Evolutionary conservation across 2,329 filamentous ascomycete species (phyloP).

Genomic region (Alternaria angustiovoidea): DNA sequence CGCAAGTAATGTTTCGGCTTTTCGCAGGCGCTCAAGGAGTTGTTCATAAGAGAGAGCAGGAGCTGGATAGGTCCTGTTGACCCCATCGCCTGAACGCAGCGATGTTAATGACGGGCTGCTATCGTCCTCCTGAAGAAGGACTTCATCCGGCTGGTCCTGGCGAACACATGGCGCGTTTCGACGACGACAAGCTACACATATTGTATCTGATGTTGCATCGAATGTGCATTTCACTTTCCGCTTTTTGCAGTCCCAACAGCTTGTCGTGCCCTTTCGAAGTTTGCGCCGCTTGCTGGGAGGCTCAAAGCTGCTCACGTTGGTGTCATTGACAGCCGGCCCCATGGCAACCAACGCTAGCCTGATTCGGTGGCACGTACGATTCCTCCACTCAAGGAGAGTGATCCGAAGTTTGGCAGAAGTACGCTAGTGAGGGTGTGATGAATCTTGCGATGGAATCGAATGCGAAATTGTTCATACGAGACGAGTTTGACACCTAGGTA

Average conservation of each 20-base stretch:
- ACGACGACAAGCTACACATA: constrained; percentile 13
- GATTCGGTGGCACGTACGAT: background rate
- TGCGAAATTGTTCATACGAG: background rate
- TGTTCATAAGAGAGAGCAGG: constrained; percentile 1
- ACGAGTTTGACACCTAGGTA: background rate
- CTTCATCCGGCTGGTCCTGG: constrained; percentile 28
- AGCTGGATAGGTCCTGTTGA: background rate
- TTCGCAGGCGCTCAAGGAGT: constrained; percentile 16
- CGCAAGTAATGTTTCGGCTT: constrained; percentile 16
- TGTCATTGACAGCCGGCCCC: background rate
- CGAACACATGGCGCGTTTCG: constrained; percentile 27
- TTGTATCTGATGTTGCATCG: constrained; percentile 5
- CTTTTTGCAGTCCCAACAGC: constrained; percentile 37
- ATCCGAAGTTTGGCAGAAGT: background rate
- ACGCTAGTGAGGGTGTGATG: background rate
- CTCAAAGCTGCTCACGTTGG: constrained; percentile 6
- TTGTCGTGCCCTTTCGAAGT: constrained; percentile 34
- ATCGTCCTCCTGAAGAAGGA: background rate
- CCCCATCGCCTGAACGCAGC: background rate
- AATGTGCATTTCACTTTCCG: constrained; percentile 32
- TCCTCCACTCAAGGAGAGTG: background rate
- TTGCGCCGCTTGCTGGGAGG: constrained; percentile 24
- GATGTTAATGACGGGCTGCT: background rate
- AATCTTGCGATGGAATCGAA: background rate
- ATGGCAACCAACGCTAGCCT: background rate